Base-by-base conservation (phyloP, 768 basidiomycete genomes). In the Phylloporus sp. region DNA sequence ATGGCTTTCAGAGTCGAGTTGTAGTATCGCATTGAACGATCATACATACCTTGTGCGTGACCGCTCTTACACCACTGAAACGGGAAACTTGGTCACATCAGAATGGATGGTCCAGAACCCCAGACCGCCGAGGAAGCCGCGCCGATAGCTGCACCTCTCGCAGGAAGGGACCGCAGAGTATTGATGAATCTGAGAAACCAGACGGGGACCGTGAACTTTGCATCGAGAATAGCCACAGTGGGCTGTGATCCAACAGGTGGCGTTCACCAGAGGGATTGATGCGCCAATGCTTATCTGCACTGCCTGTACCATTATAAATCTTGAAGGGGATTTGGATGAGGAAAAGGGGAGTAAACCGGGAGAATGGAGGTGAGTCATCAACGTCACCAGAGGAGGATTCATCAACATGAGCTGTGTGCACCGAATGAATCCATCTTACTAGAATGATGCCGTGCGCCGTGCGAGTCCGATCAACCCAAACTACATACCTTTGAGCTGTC, bases 11-110 rank as follows among this genome's bases (percentile, higher is more conserved):
- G 4, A 12, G 9, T 11, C 9, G 28, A 12, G 28, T 29, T 3
- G 28, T 10, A 29, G 12, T 8, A 12, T 8, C 10, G 12, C 28
- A 11, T 8, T 29, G 5, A 12, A 29, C 28, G 9, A 29, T 8
- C 9, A 29, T 11, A 6, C 7, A 29, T 29, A 29, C 28, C 15
- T 32, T 32, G 10, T 32, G 31, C 3, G 31, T 3, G 31, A 15
- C 53, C 71, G 57, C 50, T 41, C 68, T 28, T 74, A 58, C 52
- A 43, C 71, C 49, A 46, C 71, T 31, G 70, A 74, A 66, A 72
- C 70, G 43, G 69, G 63, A 32, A 15, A 60, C 10, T 18, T 2
- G n/a, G 27, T 10, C 18, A 18, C 9, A 18, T 16, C 26, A 18
- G n/a, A 15, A 12, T 32, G 31, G 27, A 18, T 43, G 27, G 27